These are phyloP conservation scores for Epithemia pelagica DNA, from an alignment of 108 stramenopile species.

Conservation along the genomic window DNA sequence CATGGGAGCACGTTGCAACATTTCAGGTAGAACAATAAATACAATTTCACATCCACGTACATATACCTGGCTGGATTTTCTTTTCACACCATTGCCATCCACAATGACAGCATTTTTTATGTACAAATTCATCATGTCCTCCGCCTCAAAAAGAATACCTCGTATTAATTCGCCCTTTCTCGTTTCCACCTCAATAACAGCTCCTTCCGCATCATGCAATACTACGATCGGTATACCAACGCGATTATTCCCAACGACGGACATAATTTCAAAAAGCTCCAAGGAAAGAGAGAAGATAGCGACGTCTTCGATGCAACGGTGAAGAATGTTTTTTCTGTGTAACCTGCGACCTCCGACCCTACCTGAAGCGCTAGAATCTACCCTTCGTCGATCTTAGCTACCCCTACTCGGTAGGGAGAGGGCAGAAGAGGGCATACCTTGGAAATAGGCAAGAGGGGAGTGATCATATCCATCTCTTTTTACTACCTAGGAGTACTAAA, in stretches of 20 bases:
- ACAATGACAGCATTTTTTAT: constrained; percentile 70
- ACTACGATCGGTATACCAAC: constrained; percentile 88
- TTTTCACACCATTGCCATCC: constrained; percentile 54
- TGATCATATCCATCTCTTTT: too few relatives aligned
- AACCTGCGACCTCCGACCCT: too few relatives aligned
- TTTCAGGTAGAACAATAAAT: constrained; percentile 79
- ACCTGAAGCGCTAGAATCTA: too few relatives aligned
- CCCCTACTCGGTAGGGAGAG: too few relatives aligned
- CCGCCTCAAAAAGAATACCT: constrained; percentile 82
- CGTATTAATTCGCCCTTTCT: constrained; percentile 78
- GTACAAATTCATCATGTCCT: constrained; percentile 89
- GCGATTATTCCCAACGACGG: constrained; percentile 84
- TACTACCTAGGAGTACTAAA: too few relatives aligned
- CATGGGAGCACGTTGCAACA: constrained; percentile 87
- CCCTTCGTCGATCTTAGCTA: too few relatives aligned
- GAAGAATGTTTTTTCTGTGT: too few relatives aligned
- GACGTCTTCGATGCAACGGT: too few relatives aligned
- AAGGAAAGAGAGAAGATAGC: too few relatives aligned
- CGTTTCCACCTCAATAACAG: constrained; percentile 79
- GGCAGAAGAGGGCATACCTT: too few relatives aligned
- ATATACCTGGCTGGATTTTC: constrained; percentile 73
- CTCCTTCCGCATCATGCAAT: constrained; percentile 83
- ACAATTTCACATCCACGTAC: constrained; percentile 75
- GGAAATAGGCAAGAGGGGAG: too few relatives aligned
- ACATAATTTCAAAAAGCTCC: constrained; percentile 33